Percentiles rank a stretch among this genome's conserved stretches.
phyloP scores from a whole-genome alignment of 2,329 filamentous ascomycete species.

The Penicillium sp. region DNA sequence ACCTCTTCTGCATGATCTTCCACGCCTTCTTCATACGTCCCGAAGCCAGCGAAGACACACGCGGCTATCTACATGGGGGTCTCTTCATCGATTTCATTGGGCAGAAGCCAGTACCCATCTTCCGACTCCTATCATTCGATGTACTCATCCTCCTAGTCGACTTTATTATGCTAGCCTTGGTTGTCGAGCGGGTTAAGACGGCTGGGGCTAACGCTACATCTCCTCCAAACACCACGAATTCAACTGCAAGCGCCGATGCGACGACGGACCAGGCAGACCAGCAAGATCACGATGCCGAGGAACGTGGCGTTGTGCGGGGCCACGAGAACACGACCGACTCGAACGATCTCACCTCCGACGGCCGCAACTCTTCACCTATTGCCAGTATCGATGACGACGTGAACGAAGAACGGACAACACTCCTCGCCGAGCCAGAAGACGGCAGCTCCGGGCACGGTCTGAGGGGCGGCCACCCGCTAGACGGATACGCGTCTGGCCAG shows the following conservation, averaged over 20 bases:
- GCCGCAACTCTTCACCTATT: conserved; percentile 24
- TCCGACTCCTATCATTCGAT: conserved; percentile 54
- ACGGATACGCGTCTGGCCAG: conserved; percentile 39
- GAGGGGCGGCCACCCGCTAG: conserved; percentile 40
- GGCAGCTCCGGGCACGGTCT: conserved; percentile 20
- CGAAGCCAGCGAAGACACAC: conserved; percentile 49
- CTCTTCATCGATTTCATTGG: conserved; percentile 64
- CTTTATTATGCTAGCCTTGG: conserved; percentile 55
- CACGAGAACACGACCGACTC: conserved; percentile 23
- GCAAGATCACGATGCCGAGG: conserved; percentile 60
- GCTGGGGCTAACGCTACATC: conserved; percentile 28
- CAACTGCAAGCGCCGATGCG: conserved; percentile 12
- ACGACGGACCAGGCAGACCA: conserved; percentile 8
- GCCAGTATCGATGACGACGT: conserved; percentile 21
- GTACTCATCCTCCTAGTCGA: conserved; percentile 55
- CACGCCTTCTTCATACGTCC: conserved; percentile 56
- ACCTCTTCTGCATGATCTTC: conserved; percentile 55
- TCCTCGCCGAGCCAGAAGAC: conserved; percentile 37
- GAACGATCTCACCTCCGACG: conserved; percentile 44
- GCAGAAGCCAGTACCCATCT: conserved; percentile 55
- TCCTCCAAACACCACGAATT: conserved; percentile 10
- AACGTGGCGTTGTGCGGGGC: conserved; percentile 53
- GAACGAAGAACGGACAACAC: conserved; percentile 29
- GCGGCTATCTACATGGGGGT: conserved; percentile 60
- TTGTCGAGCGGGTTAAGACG: conserved; percentile 52